These are phyloP conservation scores for Aegle marmelos DNA, from an alignment of 345 rosid species.

Conservation along the genomic window DNA sequence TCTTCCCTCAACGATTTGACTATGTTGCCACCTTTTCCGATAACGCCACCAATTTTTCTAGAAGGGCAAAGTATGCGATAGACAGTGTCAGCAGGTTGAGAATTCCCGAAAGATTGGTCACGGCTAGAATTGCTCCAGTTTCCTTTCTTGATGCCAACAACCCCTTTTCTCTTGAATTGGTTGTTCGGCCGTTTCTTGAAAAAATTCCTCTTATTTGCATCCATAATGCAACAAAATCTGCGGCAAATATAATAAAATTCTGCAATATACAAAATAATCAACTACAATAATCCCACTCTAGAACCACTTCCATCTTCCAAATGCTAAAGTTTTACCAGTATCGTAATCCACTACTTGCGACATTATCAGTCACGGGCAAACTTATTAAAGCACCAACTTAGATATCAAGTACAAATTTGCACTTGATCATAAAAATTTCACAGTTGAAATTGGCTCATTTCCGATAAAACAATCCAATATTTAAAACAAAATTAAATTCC, in stretches of 20 bases:
- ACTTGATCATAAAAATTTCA: not conserved
- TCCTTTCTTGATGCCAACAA: constrained; percentile 24
- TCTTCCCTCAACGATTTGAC: constrained; percentile 50
- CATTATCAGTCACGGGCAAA: not conserved
- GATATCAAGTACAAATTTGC: not conserved
- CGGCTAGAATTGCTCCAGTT: constrained; percentile 29
- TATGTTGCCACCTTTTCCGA: constrained; percentile 58
- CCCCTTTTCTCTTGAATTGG: constrained; percentile 45
- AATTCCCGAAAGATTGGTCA: constrained; percentile 30
- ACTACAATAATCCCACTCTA: not conserved
- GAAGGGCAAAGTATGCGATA: constrained; percentile 57
- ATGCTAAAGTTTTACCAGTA: not conserved
- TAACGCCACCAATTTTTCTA: constrained; percentile 55
- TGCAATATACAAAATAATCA: not conserved
- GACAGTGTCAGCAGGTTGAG: constrained; percentile 46
- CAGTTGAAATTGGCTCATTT: not conserved
- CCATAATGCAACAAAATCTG: constrained; percentile 31
- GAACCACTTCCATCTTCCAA: not conserved
- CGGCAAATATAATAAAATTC: not conserved
- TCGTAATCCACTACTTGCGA: not conserved
- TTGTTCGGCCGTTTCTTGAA: constrained; percentile 34
- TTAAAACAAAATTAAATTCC: too few species aligned
- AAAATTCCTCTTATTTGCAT: constrained; percentile 39
- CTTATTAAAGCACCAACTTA: not conserved
- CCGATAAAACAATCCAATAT: not conserved